phyloP scores from a whole-genome alignment of 2,329 filamentous ascomycete species.

The Tolypocladium amazonense region DNA sequence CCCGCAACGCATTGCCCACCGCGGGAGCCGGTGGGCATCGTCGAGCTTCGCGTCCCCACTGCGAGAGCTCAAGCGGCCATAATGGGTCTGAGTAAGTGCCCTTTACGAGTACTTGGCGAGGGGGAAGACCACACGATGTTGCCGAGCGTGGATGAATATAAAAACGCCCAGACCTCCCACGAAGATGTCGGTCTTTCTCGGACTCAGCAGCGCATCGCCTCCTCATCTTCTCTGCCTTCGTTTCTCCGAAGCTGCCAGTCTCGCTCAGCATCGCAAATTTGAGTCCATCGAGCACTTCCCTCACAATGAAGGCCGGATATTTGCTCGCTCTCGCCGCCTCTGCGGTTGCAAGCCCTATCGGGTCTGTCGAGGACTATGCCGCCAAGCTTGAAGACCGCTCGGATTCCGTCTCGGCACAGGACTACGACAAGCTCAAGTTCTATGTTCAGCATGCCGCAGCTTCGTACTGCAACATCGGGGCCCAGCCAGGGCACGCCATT shows the following conservation, averaged over 20 bases:
- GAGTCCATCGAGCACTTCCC: background rate
- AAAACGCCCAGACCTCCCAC: background rate
- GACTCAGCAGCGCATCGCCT: background rate
- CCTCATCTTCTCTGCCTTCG: background rate
- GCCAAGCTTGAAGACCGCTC: constrained; percentile 11
- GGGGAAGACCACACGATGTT: no score
- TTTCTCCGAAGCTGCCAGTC: background rate
- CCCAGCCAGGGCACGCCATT: constrained; percentile 25
- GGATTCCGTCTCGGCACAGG: constrained; percentile 13
- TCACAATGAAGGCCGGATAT: background rate
- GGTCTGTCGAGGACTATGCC: constrained; percentile 13
- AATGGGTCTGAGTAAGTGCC: background rate
- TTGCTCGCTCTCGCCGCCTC: background rate
- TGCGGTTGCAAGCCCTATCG: background rate
- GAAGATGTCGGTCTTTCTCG: background rate
- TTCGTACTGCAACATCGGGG: constrained; percentile 41
- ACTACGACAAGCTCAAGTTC: constrained; percentile 31
- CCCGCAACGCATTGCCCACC: background rate
- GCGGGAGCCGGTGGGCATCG: background rate
- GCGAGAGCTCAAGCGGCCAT: background rate
- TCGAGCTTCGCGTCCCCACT: background rate
- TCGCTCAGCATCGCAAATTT: background rate
- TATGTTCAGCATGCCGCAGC: constrained; percentile 42
- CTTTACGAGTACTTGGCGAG: background rate
- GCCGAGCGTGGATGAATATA: background rate